These are phyloP conservation scores for Wickerhamomyces bisporus DNA, from an alignment of 805 yeast species.

Conservation along the genomic window DNA sequence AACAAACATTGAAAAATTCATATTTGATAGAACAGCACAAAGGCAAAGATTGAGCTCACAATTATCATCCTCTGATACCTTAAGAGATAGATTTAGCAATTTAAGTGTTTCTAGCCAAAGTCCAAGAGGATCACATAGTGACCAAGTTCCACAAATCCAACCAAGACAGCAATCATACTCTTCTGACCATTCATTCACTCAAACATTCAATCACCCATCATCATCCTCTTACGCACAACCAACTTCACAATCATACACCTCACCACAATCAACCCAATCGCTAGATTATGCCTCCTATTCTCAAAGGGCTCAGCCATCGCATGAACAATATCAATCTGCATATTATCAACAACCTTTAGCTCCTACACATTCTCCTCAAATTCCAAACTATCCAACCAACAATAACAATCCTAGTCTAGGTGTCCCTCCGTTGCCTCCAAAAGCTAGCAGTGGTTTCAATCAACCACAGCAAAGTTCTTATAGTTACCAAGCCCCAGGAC, in stretches of 20 bases:
- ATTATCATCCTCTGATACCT: conserved; percentile 3
- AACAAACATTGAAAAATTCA: conserved; percentile 18
- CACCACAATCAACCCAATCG: conserved; percentile 12
- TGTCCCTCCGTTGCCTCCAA: conserved; percentile 17
- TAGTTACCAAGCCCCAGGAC: conserved; percentile 26
- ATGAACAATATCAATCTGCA: no score
- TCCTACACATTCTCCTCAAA: conserved; percentile 1
- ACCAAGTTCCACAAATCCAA: conserved; percentile 2
- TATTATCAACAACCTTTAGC: conserved; percentile 1
- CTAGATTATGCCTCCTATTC: not conserved
- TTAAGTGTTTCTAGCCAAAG: conserved; percentile 15
- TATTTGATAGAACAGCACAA: conserved; percentile 21
- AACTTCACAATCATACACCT: conserved; percentile 5
- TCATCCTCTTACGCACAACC: conserved; percentile 1
- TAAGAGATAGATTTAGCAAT: conserved; percentile 18
- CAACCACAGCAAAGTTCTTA: conserved; percentile 22
- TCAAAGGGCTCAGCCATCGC: no score
- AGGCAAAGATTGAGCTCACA: conserved; percentile 12
- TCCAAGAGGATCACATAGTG: conserved; percentile 14
- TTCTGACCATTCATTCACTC: conserved; percentile 2
- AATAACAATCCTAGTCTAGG: no score
- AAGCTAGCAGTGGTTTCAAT: no score
- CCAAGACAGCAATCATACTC: conserved; percentile 13
- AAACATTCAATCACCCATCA: conserved; percentile 2
- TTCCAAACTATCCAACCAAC: conserved; percentile 1